These are phyloP conservation scores for Fraxinus dipetala DNA, from an alignment of 305 asterid species.

Conservation along the genomic window DNA sequence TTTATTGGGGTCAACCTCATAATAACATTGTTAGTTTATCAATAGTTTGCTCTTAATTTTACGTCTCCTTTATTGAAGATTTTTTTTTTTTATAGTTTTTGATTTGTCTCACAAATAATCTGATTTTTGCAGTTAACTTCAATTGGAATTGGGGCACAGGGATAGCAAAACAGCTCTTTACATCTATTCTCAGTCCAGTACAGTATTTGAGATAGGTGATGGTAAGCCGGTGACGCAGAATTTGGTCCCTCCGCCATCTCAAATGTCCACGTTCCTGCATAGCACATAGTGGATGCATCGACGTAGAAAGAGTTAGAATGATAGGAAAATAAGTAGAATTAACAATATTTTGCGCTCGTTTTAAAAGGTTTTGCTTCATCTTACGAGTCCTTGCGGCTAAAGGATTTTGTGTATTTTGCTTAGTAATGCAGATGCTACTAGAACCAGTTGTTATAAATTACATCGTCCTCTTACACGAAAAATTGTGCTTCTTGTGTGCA, in stretches of 20 bases:
- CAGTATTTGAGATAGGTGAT: neutral
- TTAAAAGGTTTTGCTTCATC: neutral
- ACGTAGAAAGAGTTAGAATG: neutral
- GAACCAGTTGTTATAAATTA: neutral
- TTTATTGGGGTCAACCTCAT: conserved; percentile 54
- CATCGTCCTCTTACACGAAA: neutral
- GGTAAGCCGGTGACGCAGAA: neutral
- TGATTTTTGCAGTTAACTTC: neutral
- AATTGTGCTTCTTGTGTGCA: neutral
- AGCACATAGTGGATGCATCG: neutral
- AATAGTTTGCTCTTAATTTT: neutral
- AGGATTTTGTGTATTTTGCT: neutral
- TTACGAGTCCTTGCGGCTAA: neutral
- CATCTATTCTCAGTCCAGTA: neutral
- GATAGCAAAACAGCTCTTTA: neutral
- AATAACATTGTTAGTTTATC: conserved; percentile 51
- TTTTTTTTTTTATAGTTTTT: neutral
- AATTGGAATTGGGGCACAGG: conserved; percentile 4
- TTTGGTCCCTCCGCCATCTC: neutral
- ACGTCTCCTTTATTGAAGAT: neutral
- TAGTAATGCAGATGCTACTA: neutral
- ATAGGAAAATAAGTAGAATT: neutral
- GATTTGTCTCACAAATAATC: neutral
- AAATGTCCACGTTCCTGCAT: neutral
- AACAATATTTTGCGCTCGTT: neutral